Conservation (phyloP, 805 yeast genomes). For the Barnettozyma sucrosica region DNA sequence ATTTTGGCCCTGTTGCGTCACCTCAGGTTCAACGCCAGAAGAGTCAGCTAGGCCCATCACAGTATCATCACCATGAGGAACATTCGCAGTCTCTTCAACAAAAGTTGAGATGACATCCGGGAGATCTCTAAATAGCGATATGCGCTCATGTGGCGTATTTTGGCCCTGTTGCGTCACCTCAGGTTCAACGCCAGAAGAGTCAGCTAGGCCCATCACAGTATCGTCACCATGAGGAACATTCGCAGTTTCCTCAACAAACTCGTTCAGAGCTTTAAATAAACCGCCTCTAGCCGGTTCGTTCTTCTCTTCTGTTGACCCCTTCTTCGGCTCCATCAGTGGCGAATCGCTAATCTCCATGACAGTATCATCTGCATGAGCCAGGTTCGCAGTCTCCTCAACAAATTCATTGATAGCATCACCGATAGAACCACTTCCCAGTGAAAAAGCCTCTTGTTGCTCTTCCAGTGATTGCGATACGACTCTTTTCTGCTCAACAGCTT, state of each 20-base stretch:
- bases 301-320: not conserved
- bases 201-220: not conserved
- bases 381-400: not conserved
- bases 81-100: slow-evolving; percentile 7
- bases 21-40: not conserved
- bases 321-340: not conserved
- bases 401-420: slow-evolving; percentile 8
- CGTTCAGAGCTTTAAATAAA: not conserved
- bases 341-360: not conserved
- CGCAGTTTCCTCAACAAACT: not conserved
- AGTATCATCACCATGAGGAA: slow-evolving; percentile 2
- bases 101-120: slow-evolving; percentile 2
- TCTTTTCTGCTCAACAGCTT: not conserved
- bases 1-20: not conserved
- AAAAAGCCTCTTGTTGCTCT: not conserved
- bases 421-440: not conserved
- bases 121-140: not conserved
- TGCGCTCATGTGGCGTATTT: not conserved
- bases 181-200: not conserved
- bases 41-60: not conserved
- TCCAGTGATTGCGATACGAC: too few species aligned
- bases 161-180: not conserved
- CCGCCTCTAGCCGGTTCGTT: not conserved
- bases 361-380: not conserved
- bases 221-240: slow-evolving; percentile 1